Evolutionary conservation across 495 filamentous ascomycete genomes (phyloP).

Genomic region (Aspergillus cavernicola): DNA sequence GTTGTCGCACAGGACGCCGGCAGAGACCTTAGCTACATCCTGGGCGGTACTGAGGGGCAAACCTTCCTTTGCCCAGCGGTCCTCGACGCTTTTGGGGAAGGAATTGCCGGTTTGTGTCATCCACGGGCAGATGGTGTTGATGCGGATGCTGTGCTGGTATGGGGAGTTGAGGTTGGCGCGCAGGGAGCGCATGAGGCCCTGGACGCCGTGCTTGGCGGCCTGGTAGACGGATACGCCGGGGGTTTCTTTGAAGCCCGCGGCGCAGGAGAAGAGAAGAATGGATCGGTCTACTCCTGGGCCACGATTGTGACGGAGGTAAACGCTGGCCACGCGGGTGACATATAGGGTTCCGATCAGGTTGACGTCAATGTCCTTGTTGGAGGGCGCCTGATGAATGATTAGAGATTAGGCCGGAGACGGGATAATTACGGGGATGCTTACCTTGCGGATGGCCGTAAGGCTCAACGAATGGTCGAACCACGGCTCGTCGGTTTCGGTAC

Average conservation of each 20-base stretch:
- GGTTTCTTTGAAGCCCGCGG: conserved; percentile 46
- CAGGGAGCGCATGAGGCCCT: conserved; percentile 47
- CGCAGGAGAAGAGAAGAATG: conserved; percentile 42
- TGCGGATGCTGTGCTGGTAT: conserved; percentile 40
- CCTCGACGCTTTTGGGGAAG: conserved; percentile 36
- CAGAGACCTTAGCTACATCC: conserved; percentile 43
- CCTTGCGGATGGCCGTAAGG: conserved; percentile 30
- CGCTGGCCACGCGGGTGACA: conserved; percentile 40
- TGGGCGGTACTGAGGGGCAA: conserved; percentile 43
- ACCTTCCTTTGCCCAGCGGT: conserved; percentile 40
- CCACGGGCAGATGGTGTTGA: conserved; percentile 55
- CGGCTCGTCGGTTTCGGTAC: conserved; percentile 38
- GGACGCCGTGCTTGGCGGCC: conserved; percentile 47
- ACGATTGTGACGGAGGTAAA: conserved; percentile 45
- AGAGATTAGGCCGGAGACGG: neutral
- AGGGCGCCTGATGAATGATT: conserved; percentile 26
- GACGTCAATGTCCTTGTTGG: conserved; percentile 45
- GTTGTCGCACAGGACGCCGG: conserved; percentile 34
- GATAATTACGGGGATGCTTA: conserved; percentile 10
- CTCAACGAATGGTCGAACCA: conserved; percentile 45
- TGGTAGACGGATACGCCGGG: conserved; percentile 47
- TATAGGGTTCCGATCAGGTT: conserved; percentile 49
- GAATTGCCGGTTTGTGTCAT: conserved; percentile 41
- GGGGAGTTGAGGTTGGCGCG: conserved; percentile 35
- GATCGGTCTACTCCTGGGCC: conserved; percentile 39